A percentile compares a stretch with the other conserved stretches of the same genome.
These are phyloP conservation scores for Hypomyces rosellus DNA, from an alignment of 2,329 filamentous ascomycete genomes.

Conservation along the genomic window DNA sequence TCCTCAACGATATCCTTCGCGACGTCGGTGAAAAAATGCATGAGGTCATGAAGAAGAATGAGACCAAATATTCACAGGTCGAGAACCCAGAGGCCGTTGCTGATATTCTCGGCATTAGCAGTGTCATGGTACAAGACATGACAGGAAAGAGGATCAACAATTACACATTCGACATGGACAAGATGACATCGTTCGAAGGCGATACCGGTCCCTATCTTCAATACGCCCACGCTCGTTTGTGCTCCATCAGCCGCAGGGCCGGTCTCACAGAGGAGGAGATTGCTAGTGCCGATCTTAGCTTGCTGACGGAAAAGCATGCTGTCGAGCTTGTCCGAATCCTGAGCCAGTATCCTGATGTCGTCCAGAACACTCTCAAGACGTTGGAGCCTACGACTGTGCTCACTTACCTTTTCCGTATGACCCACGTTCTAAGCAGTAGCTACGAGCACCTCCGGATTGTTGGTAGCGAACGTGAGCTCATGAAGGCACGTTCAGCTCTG, in stretches of 20 bases:
- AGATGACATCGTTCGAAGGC: slow-evolving; percentile 78
- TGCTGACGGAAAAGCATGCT: slow-evolving; percentile 67
- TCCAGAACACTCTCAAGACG: slow-evolving; percentile 78
- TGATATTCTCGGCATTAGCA: slow-evolving; percentile 85
- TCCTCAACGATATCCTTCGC: slow-evolving; percentile 40
- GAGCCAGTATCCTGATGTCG: slow-evolving; percentile 79
- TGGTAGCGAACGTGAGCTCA: slow-evolving; percentile 67
- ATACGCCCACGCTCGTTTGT: slow-evolving; percentile 71
- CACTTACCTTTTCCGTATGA: slow-evolving; percentile 77
- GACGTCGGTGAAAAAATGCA: slow-evolving; percentile 95
- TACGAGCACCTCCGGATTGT: slow-evolving; percentile 79
- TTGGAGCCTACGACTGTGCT: slow-evolving; percentile 59
- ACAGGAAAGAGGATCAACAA: slow-evolving; percentile 75
- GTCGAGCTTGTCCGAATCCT: slow-evolving; percentile 67
- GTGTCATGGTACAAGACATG: slow-evolving; percentile 98
- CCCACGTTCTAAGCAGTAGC: slow-evolving; percentile 69
- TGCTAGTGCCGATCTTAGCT: slow-evolving; percentile 55
- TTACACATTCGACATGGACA: slow-evolving; percentile 70
- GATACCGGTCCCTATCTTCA: slow-evolving; percentile 83
- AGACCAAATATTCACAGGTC: slow-evolving; percentile 84
- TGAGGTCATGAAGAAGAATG: slow-evolving; percentile 89
- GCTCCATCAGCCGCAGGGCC: slow-evolving; percentile 55
- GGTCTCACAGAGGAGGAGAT: slow-evolving; percentile 52
- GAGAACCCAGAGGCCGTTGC: slow-evolving; percentile 75
- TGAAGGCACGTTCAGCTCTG: slow-evolving; percentile 62